Base-by-base conservation (phyloP, 139 green algal genomes). In the Picochlorum sp. region DNA sequence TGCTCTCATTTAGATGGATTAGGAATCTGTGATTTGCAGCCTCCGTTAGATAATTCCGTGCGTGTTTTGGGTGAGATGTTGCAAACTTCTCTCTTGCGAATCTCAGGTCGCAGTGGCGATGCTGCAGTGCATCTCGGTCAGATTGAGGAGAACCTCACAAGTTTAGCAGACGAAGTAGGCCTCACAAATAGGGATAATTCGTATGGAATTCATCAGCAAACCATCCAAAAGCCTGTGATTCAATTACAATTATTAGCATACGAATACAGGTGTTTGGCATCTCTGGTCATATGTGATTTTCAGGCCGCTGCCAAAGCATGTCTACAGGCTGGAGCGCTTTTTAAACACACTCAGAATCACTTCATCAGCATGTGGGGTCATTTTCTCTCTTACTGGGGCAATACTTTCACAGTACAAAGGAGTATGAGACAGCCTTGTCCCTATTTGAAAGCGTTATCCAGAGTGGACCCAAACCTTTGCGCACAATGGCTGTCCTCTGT, bases 351-450 rank as follows among this genome's bases (percentile, higher is more conserved):
- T 63, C 69, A 23, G 38, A 26, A 18, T 34, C 63, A 18, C 44
- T 76, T 52, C 32, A 52, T 18, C 41, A 69, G 24, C 62, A 61
- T 10, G 54, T 60, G 18, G 38, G 57, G 10, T 37, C 51, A 14
- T 24, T 45, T 16, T 60, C 32, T n/a, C 51, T 76, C 62, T 54
- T 76, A 54, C 59, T 71, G 13, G 69, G 61, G 24, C 55, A 67
- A 49, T 76, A 76, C 6, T 54, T 62, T 3, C 69, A 76, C n/a
- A 62, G 38, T 41, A 11, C 63, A 30, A 18, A 32, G 11, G 34
- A 76, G 26, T 49, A 62, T 44, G 28, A 16, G 7, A 20, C 44
- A 6, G 69, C 69, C 9, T 23, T 52, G 18, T 16, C 26, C 11
- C 52, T 66, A 30, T 76, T 71, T 30, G 30, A 54, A 6, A 14